These are phyloP conservation scores for Gossypium raimondii DNA, from an alignment of 345 rosid species.

Conservation along the genomic window DNA sequence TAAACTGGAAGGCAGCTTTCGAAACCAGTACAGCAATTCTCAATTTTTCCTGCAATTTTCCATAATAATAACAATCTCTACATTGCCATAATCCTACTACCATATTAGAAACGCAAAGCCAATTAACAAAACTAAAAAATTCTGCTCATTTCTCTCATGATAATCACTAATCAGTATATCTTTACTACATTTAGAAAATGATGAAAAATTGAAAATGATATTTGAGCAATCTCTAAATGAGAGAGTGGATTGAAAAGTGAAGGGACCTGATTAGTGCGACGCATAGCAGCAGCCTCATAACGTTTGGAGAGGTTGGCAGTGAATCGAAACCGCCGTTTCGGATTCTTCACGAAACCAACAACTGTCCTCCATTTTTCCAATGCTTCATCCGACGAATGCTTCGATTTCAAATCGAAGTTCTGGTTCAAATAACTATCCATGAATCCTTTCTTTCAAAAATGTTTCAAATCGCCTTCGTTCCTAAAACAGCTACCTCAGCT, in stretches of 20 bases:
- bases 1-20: conserved; percentile 84
- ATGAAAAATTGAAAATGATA: background rate
- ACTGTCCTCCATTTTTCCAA: conserved; percentile 66
- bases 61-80: background rate
- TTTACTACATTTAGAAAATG: no score
- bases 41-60: conserved; percentile 60
- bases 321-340: conserved; percentile 78
- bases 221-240: background rate
- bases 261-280: conserved; percentile 72
- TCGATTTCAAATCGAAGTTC: conserved; percentile 63
- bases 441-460: background rate
- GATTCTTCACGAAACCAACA: conserved; percentile 80
- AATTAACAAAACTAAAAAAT: no score
- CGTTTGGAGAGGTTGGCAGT: conserved; percentile 90
- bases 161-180: no score
- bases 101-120: background rate
- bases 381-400: conserved; percentile 60
- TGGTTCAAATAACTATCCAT: conserved; percentile 72
- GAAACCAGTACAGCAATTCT: conserved; percentile 89
- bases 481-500: background rate
- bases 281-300: conserved; percentile 84
- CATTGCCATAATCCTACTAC: background rate
- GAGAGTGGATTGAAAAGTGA: background rate
- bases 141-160: no score
- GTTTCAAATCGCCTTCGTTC: background rate